Percentiles rank a stretch among this genome's conserved stretches.
phyloP scores from a whole-genome alignment of 495 filamentous ascomycete species.

The Terfezia claveryi region DNA sequence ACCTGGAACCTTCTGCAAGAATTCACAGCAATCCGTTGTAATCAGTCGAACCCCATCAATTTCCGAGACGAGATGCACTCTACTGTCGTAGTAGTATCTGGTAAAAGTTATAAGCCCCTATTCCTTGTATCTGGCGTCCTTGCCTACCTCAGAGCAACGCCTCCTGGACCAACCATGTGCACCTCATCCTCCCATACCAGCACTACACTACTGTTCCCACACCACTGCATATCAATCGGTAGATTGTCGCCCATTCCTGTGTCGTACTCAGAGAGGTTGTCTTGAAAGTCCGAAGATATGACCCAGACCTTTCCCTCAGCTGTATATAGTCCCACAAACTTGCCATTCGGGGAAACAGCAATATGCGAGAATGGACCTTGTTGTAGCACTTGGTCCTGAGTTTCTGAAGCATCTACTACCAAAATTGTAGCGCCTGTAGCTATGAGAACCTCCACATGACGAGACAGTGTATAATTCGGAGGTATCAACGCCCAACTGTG shows the following conservation, averaged over 20 bases:
- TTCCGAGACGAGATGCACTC: constrained; percentile 74
- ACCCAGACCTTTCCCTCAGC: constrained; percentile 73
- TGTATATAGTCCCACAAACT: constrained; percentile 69
- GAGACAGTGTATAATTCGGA: constrained; percentile 73
- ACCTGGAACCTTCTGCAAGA: constrained; percentile 75
- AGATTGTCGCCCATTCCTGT: constrained; percentile 44
- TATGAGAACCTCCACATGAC: constrained; percentile 80
- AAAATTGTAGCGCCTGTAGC: constrained; percentile 71
- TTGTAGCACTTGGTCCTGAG: constrained; percentile 71
- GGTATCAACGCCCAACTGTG: constrained; percentile 79
- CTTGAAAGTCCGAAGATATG: constrained; percentile 83
- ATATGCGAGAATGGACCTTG: constrained; percentile 85
- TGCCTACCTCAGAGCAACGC: constrained; percentile 38
- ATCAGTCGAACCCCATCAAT: constrained; percentile 71
- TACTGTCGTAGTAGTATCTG: constrained; percentile 63
- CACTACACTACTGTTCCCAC: constrained; percentile 82
- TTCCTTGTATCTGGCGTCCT: not conserved
- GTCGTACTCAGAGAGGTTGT: constrained; percentile 76
- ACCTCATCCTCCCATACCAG: constrained; percentile 96
- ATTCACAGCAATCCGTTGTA: constrained; percentile 83
- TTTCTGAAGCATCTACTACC: constrained; percentile 66
- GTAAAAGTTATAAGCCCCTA: not conserved
- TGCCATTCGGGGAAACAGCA: constrained; percentile 72
- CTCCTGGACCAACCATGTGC: constrained; percentile 76
- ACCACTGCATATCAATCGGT: constrained; percentile 83